These are phyloP conservation scores for Colletotrichum spinosum DNA, from an alignment of 2,329 filamentous ascomycete genomes.

Conservation along the genomic window DNA sequence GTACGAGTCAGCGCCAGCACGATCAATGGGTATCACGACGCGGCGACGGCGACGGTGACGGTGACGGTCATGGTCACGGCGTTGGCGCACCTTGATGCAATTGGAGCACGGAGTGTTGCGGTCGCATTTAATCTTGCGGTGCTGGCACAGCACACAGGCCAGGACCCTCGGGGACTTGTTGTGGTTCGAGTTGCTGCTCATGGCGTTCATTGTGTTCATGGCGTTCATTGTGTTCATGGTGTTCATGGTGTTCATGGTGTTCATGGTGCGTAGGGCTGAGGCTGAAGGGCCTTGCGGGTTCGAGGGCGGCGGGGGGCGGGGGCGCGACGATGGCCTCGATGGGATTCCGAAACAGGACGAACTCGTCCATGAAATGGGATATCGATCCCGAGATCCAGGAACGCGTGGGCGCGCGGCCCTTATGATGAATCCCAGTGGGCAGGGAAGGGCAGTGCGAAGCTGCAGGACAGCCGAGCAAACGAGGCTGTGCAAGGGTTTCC, in stretches of 20 bases:
- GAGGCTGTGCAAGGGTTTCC: slow-evolving; percentile 11
- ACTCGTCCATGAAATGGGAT: slow-evolving; percentile 31
- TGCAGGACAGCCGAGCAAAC: not conserved
- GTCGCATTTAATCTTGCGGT: slow-evolving; percentile 73
- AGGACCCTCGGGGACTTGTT: slow-evolving; percentile 59
- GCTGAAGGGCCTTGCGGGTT: slow-evolving; percentile 17
- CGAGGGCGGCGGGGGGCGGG: not conserved
- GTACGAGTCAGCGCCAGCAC: slow-evolving; percentile 28
- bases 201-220: slow-evolving; percentile 11
- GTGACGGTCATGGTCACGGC: slow-evolving; percentile 37
- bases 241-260: slow-evolving; percentile 7
- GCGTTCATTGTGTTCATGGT: slow-evolving; percentile 8
- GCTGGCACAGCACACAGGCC: slow-evolving; percentile 69
- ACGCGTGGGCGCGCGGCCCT: slow-evolving; percentile 34
- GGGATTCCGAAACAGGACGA: slow-evolving; percentile 13
- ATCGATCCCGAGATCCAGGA: slow-evolving; percentile 17
- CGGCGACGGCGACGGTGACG: not conserved
- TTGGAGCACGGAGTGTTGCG: slow-evolving; percentile 70
- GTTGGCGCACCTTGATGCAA: slow-evolving; percentile 64
- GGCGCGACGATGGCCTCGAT: slow-evolving; percentile 20
- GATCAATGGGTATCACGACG: no score
- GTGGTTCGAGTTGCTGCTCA: slow-evolving; percentile 30
- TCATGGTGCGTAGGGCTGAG: slow-evolving; percentile 14
- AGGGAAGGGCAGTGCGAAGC: not conserved
- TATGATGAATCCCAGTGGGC: slow-evolving; percentile 29